These are phyloP conservation scores for Arthroderma sp. DNA, from an alignment of 2,329 filamentous ascomycete species.

Conservation along the genomic window DNA sequence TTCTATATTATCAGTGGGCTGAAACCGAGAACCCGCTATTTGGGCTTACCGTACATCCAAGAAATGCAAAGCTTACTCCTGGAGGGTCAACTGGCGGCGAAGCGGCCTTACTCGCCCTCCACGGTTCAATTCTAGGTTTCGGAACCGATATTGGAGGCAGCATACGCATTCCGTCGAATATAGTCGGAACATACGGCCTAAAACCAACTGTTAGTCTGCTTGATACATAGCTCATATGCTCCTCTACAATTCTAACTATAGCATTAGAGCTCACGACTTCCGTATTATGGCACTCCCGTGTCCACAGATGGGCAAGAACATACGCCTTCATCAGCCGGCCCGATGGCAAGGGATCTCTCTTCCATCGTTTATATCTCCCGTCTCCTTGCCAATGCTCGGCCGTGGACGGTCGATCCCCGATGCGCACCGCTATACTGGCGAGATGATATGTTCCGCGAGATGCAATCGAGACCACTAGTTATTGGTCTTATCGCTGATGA, in stretches of 20 bases:
- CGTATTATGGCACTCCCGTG: constrained; percentile 45
- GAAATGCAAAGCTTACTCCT: constrained; percentile 49
- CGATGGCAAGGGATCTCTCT: constrained; percentile 40
- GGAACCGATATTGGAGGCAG: constrained; percentile 49
- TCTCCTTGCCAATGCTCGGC: constrained; percentile 33
- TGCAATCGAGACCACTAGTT: constrained; percentile 38
- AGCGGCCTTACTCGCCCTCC: constrained; percentile 46
- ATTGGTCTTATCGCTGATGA: constrained; percentile 35
- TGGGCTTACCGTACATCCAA: constrained; percentile 51
- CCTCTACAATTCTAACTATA: constrained; percentile 7
- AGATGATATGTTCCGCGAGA: constrained; percentile 29
- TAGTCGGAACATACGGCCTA: constrained; percentile 26
- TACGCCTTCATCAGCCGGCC: constrained; percentile 50
- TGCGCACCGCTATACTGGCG: constrained; percentile 44
- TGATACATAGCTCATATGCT: constrained; percentile 12
- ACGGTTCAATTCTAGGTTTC: constrained; percentile 47
- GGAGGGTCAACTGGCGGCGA: constrained; percentile 58
- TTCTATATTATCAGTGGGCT: constrained; percentile 24
- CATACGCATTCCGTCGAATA: constrained; percentile 27
- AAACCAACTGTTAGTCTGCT: constrained; percentile 26
- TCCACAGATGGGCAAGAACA: constrained; percentile 53
- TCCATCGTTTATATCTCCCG: constrained; percentile 40
- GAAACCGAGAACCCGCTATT: constrained; percentile 49
- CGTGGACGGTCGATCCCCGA: constrained; percentile 44
- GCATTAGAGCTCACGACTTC: constrained; percentile 25